Conservation (phyloP, 2,329 filamentous ascomycete genomes). For the Arthrinium phaeospermum region DNA sequence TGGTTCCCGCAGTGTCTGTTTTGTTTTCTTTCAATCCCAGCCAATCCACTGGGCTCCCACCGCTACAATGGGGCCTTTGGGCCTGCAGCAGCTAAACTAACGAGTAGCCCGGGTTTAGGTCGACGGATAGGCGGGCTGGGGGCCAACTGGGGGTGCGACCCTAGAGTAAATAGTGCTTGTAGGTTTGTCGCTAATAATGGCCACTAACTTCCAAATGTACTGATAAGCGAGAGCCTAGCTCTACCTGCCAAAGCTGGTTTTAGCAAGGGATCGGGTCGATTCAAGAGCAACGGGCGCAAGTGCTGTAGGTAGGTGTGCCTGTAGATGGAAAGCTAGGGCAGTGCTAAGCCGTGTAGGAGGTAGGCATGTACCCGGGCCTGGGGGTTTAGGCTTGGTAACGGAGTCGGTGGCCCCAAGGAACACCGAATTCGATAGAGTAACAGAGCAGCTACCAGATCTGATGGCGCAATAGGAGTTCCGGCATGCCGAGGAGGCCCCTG, state of each 20-base stretch:
- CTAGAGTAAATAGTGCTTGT: constrained; percentile 13
- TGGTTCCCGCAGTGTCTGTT: constrained; percentile 16
- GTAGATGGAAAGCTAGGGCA: neutral
- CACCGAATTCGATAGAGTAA: neutral
- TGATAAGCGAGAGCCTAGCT: neutral
- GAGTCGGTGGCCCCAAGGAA: neutral
- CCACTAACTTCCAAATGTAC: neutral
- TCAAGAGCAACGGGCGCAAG: constrained; percentile 9
- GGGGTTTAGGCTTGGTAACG: neutral
- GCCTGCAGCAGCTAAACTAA: neutral
- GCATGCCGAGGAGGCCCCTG: neutral
- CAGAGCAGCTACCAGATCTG: neutral
- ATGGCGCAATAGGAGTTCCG: neutral
- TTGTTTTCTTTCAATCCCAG: constrained; percentile 8
- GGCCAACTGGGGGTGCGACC: neutral
- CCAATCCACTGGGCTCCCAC: constrained; percentile 18
- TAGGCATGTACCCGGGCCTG: neutral
- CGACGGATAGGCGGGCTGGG: constrained; percentile 4
- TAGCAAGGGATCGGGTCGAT: neutral
- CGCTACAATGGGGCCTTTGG: constrained; percentile 12
- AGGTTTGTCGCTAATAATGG: neutral
- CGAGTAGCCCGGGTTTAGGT: neutral
- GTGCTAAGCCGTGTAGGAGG: neutral
- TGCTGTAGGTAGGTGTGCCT: neutral
- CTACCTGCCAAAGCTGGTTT: neutral